Evolutionary conservation across 2,329 filamentous ascomycete species (phyloP), one percentile per base, ranked within the genome.

Genomic region (Helminthosporium solani): DNA sequence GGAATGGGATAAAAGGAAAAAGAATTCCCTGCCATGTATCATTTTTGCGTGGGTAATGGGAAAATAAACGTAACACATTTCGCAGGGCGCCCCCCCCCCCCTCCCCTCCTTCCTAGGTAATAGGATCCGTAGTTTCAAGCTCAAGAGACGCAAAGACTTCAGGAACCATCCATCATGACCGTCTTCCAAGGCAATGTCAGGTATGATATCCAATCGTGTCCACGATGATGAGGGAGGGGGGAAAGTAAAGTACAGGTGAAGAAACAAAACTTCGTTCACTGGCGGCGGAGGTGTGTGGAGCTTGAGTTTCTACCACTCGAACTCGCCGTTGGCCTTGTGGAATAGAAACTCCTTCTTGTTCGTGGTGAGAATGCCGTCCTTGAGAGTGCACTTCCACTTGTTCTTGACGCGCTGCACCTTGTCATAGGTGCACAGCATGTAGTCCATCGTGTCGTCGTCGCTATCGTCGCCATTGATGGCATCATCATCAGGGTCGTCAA

Each of bases 381-480:
- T 97, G 54, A 99, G 83, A 1, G 90, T 91, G 74, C 94, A 99
- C 87, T 99, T 99, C 87, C 87, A 74, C 63, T 68, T 99, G 76
- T 97, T 99, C 84, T 99, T 99, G 63, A 97, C 94, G 38, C 94
- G 82, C 74, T 97, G 92, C 8, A 99, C 94, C 77, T 99, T 99
- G 77, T 99, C 94, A 69, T 99, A 99, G 68, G 95, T 96, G 77
- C 94, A 99, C 33, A 99, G 84, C 88, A 99, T 97, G 67, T 95
- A 91, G 59, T 95, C 88, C 1, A 86, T 85, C 55, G 87, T 82
- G 28, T 85, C 82, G 34, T 95, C 91, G 49, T 95, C 90, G 12
- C 90, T 88, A 40, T 94, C 91, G 27, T 94, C 89, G 19, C 92
- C 88, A 19, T 94, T 90, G 23, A 88, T 56, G 41, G 83, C 73